A percentile compares a stretch with the other conserved stretches of the same genome.
Evolutionary conservation across 495 filamentous ascomycete genomes (phyloP).

Genomic region (Daldinia grandis): DNA sequence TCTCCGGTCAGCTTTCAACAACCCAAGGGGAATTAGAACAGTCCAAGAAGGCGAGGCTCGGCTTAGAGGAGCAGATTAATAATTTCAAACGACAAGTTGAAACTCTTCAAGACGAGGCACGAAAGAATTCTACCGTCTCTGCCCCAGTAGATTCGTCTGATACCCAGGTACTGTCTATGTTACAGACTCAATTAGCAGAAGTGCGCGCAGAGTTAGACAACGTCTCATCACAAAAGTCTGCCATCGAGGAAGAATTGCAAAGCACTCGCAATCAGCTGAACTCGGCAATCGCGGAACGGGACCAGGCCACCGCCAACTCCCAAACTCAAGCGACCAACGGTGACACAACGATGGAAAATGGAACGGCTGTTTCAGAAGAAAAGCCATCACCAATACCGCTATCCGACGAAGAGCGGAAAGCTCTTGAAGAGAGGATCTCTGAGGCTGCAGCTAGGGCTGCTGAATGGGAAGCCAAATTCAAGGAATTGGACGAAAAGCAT

Average conservation of each 20-base stretch:
- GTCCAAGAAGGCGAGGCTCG: slow-evolving; percentile 48
- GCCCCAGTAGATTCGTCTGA: slow-evolving; percentile 26
- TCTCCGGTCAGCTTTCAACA: slow-evolving; percentile 46
- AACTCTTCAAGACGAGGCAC: slow-evolving; percentile 46
- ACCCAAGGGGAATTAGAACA: slow-evolving; percentile 50
- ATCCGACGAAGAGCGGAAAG: slow-evolving; percentile 61
- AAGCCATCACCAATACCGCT: slow-evolving; percentile 42
- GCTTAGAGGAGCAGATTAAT: slow-evolving; percentile 50
- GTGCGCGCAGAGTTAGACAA: slow-evolving; percentile 52
- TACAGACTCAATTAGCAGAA: slow-evolving; percentile 46
- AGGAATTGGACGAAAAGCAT: slow-evolving; percentile 61
- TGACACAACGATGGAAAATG: slow-evolving; percentile 50
- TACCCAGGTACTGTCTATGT: slow-evolving; percentile 23
- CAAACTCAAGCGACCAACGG: slow-evolving; percentile 49
- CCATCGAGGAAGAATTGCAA: slow-evolving; percentile 57
- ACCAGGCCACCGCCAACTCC: slow-evolving; percentile 58
- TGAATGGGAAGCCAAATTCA: slow-evolving; percentile 64
- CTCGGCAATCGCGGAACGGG: slow-evolving; percentile 52
- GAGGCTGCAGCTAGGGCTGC: slow-evolving; percentile 57
- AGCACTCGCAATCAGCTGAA: slow-evolving; percentile 54
- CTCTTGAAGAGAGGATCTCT: slow-evolving; percentile 58
- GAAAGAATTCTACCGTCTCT: slow-evolving; percentile 28
- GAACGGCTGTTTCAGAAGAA: slow-evolving; percentile 41
- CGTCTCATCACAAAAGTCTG: slow-evolving; percentile 51
- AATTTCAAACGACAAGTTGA: slow-evolving; percentile 49